These are phyloP conservation scores for Dissophora ornata DNA, from an alignment of 192 early-diverging fungal species.

Conservation along the genomic window DNA sequence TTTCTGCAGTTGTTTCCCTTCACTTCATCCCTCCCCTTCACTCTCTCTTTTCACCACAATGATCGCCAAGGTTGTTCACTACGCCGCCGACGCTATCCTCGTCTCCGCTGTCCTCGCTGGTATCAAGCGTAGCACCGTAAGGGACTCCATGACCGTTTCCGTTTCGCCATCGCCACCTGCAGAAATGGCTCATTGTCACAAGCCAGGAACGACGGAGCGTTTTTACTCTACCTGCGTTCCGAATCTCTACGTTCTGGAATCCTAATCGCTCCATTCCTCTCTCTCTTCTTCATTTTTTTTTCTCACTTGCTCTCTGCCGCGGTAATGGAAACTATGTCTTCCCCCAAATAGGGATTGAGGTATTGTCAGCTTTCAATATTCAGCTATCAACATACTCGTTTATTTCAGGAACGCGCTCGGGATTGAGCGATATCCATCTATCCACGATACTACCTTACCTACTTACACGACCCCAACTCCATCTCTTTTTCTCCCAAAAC, in stretches of 20 bases:
- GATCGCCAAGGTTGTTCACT: conserved; percentile 62
- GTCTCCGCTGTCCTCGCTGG: conserved; percentile 69
- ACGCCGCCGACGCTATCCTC: conserved; percentile 67
- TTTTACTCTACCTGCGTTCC: neutral
- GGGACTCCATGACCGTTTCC: too few relatives aligned
- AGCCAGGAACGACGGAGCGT: neutral
- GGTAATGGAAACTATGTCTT: too few relatives aligned
- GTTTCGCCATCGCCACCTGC: too few relatives aligned
- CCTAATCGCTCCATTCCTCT: neutral
- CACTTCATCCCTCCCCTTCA: neutral
- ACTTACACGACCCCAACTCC: too few relatives aligned
- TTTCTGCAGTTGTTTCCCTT: neutral
- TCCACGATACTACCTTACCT: too few relatives aligned
- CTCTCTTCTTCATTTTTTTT: neutral
- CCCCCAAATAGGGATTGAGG: too few relatives aligned
- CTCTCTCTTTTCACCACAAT: conserved; percentile 22
- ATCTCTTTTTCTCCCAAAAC: conserved; percentile 1
- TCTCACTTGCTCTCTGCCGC: neutral
- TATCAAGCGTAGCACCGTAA: conserved; percentile 65
- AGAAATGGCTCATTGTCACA: conserved; percentile 16
- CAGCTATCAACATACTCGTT: neutral
- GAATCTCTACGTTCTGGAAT: neutral
- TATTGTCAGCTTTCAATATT: neutral
- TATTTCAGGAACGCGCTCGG: neutral
- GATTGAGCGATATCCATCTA: neutral